Conservation (phyloP, 352 stramenopile genomes). For the Phytophthora ramorum region DNA sequence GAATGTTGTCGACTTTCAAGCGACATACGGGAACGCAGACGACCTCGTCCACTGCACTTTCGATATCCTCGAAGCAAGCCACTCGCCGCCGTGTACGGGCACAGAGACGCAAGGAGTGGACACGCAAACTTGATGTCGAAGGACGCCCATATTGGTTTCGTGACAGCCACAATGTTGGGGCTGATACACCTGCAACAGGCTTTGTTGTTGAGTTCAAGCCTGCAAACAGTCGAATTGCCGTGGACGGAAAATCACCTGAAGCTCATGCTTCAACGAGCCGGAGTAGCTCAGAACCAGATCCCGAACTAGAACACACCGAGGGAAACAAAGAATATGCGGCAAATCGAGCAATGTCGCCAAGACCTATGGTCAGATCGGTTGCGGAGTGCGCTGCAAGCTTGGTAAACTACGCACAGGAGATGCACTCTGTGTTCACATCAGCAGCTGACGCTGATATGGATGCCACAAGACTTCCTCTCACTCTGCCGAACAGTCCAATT, state of each 20-base stretch:
- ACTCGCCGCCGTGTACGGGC: conserved; percentile 11
- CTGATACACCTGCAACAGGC: not conserved
- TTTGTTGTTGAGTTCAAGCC: conserved; percentile 21
- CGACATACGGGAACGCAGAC: not conserved
- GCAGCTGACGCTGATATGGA: conserved; percentile 1
- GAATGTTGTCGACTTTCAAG: conserved; percentile 11
- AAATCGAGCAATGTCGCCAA: not conserved
- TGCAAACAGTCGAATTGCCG: not conserved
- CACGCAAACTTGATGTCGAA: conserved; percentile 34
- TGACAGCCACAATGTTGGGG: conserved; percentile 2
- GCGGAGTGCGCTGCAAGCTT: conserved; percentile 1
- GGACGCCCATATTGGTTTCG: conserved; percentile 31
- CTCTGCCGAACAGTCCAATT: not conserved
- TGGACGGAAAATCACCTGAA: not conserved
- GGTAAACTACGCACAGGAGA: not conserved
- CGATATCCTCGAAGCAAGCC: not conserved
- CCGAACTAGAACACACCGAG: not conserved
- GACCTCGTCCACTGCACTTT: not conserved
- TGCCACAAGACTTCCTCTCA: not conserved
- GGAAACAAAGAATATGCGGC: not conserved
- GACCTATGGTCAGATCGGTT: conserved; percentile 4
- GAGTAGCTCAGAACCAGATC: not conserved
- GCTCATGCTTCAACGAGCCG: not conserved
- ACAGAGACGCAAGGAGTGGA: conserved; percentile 41
- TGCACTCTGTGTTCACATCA: conserved; percentile 3